Evolutionary conservation across 1,284 basidiomycete genomes (phyloP).

Genomic region (Ustilago trichophora): DNA sequence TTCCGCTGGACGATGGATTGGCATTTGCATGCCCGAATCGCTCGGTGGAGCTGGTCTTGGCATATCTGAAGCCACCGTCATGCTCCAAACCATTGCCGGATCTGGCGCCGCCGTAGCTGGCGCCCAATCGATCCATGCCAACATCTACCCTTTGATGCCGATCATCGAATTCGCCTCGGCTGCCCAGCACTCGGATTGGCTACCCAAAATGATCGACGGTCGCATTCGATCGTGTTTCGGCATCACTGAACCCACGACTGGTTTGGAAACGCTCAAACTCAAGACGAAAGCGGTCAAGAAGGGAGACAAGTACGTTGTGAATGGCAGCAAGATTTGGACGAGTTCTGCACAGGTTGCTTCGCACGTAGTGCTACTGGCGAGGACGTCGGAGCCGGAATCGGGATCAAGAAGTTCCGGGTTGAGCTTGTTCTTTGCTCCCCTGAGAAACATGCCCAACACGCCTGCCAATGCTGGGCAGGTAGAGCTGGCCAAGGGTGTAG

Average conservation of each 20-base stretch:
- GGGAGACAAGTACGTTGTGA: constrained; percentile 56
- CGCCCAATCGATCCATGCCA: constrained; percentile 53
- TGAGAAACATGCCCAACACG: constrained; percentile 31
- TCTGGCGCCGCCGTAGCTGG: constrained; percentile 57
- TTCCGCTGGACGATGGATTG: constrained; percentile 37
- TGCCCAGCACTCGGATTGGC: constrained; percentile 58
- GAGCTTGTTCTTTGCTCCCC: constrained; percentile 50
- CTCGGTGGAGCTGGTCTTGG: constrained; percentile 66
- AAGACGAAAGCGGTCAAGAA: constrained; percentile 56
- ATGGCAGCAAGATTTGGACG: constrained; percentile 64
- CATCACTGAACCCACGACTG: constrained; percentile 67
- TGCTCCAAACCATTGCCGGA: constrained; percentile 68
- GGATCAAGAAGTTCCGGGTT: constrained; percentile 58
- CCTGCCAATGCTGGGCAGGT: constrained; percentile 19
- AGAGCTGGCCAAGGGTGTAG: constrained; percentile 45
- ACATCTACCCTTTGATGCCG: constrained; percentile 55
- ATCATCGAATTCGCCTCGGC: constrained; percentile 53
- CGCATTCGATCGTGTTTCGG: constrained; percentile 67
- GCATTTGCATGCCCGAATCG: constrained; percentile 50
- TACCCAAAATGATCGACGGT: constrained; percentile 66
- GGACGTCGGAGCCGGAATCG: constrained; percentile 58
- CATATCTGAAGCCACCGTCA: constrained; percentile 67
- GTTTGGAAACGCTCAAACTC: constrained; percentile 64
- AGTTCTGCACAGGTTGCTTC: constrained; percentile 63
- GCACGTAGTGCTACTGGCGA: constrained; percentile 65